Base-by-base conservation (phyloP, 176 grass and related monocot genomes). In the Puccinellia tenuiflora region DNA sequence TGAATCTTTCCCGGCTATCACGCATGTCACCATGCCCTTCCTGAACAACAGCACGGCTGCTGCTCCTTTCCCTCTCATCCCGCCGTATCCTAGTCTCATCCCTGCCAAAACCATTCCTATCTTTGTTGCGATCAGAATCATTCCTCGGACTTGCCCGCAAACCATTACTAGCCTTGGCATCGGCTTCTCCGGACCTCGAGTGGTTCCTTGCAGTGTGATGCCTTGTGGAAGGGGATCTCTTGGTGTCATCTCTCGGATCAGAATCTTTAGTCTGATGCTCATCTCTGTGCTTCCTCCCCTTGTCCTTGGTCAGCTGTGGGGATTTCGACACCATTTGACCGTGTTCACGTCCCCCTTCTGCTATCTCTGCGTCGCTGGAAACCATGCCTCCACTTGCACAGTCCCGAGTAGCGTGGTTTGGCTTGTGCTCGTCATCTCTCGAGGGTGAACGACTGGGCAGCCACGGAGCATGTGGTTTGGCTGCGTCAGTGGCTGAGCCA, bases 41-140 rank as follows among this genome's bases (percentile, higher is more conserved):
- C 75, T 45, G 59, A 65, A 34, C 65, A 61, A 9, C 28, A 59
- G 21, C 34, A 60, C 11, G 72, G 3, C 68, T 83, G 18, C 77
- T 84, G 43, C 84, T 89, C 67, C 86, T 94, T 60, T 91, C 84
- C 79, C 74, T 90, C 45, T 90, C 87, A 66, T 12, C 57, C 12
- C 81, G 82, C n/a, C 21, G 38, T 18, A 31, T 90, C 53, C 45
- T 83, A 35, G 26, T 38, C 3, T 47, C 46, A 46, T 92, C 37
- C 47, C 78, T 81, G 56, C 29, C 79, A 54, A 64, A 63, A 5
- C 86, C 76, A 68, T 81, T 78, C 61, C 50, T 91, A 30, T 50
- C 74, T 62, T 56, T 47, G n/a, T 55, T 75, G 28, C 12, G 52
- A 25, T 79, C 75, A 73, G 78, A 80, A 62, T 86, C 88, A 74